Evolutionary conservation across 2,329 filamentous ascomycete species (phyloP), one percentile per base, ranked within the genome.

Genomic region (Chaetomiaceae sp.): DNA sequence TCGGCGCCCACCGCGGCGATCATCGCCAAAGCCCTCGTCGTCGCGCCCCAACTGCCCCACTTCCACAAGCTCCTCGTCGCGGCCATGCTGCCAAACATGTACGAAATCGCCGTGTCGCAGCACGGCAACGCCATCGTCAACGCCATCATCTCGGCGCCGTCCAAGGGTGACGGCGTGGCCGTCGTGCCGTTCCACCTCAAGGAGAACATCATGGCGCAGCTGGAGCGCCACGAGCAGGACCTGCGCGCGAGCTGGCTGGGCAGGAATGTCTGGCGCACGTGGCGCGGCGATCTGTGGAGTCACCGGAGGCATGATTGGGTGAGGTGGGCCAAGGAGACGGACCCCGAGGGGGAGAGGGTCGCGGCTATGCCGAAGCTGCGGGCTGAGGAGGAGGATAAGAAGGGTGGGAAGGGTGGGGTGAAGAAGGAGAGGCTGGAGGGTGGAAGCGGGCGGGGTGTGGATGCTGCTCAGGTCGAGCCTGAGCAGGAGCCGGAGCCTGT

Each of bases 251-350:
- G 71, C 4, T 81, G 76, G 70, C 71, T 74, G 56, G 79, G 79
- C 0, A 68, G 79, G 8, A 76, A 73, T 49, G 76, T 79, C 8
- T 82, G 79, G 79, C 70, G 76, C 21, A 70, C 68, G 33, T 82
- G 79, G 78, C 76, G 74, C 63, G 78, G 78, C 12, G 79, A 82
- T 54, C 62, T 75, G 63, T 82, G 78, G 77, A 76, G 73, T 60
- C 74, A 73, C 42, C 67, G 74, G 37, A 65, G 73, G 43, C 64
- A 68, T 14, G 78, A 81, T 43, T 83, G 79, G 79, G 75, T 79
- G 55, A 61, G 68, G 3, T 81, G 78, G 76, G 74, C 74, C 53
- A 81, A 77, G 65, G 77, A 79, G 57, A 68, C 73, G 13, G 70
- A 73, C 55, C 62, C 64, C 0, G 65, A 67, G 44, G 65, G 62